These are phyloP conservation scores for Populus simonii DNA, from an alignment of 345 rosid genomes.

Conservation along the genomic window DNA sequence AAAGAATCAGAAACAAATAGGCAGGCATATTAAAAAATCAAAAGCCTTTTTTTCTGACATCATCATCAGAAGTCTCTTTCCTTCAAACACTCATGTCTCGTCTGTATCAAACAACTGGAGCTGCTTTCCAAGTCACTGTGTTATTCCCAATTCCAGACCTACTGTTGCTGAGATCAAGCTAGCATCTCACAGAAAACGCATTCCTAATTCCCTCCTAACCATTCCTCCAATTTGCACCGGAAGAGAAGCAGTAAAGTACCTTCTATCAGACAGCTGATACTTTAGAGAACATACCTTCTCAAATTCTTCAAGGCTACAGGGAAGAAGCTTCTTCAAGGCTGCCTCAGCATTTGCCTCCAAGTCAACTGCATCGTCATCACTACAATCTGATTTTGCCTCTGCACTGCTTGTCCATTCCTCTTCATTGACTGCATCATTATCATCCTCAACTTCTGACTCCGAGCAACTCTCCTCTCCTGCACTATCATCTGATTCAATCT, in stretches of 20 bases:
- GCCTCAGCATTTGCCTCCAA: constrained; percentile 68
- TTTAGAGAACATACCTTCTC: constrained; percentile 54
- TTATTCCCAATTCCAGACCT: not conserved
- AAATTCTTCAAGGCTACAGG: constrained; percentile 67
- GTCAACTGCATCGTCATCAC: constrained; percentile 67
- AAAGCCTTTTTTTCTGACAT: not conserved
- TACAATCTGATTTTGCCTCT: constrained; percentile 67
- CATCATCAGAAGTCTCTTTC: not conserved
- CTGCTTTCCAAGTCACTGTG: not conserved
- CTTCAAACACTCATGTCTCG: not conserved
- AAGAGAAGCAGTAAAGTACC: not conserved
- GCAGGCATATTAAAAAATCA: not conserved
- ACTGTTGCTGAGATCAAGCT: not conserved
- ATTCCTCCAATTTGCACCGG: not conserved
- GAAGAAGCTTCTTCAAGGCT: constrained; percentile 73
- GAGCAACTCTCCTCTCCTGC: constrained; percentile 61
- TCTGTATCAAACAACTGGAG: not conserved
- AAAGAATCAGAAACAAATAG: not conserved
- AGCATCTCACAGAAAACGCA: not conserved
- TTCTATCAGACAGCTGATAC: not conserved
- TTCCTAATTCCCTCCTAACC: not conserved
- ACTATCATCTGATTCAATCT: constrained; percentile 64
- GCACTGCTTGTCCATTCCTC: constrained; percentile 66
- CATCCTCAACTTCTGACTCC: constrained; percentile 89
- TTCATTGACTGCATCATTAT: constrained; percentile 60